These are phyloP conservation scores for Camellia japonica DNA, from an alignment of 148 eudicot genomes.

Conservation along the genomic window DNA sequence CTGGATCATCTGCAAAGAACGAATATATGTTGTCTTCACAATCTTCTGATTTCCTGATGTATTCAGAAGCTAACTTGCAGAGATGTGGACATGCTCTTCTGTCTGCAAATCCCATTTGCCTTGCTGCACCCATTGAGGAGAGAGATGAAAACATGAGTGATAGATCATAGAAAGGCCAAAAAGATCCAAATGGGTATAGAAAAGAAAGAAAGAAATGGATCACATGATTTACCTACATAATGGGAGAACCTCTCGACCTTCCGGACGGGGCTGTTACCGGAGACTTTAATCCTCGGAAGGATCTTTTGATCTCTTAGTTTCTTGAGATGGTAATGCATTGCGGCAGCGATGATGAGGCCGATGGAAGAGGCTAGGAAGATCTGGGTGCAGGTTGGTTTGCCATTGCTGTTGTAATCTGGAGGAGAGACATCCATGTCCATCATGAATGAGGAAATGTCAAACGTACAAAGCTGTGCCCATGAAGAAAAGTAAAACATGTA, in stretches of 20 bases:
- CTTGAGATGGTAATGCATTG: conserved; percentile 44
- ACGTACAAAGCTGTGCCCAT: background rate
- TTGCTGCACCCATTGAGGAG: conserved; percentile 47
- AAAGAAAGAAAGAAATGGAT: conserved; percentile 4
- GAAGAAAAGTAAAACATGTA: background rate
- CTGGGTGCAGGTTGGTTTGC: conserved; percentile 39
- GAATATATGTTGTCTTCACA: conserved; percentile 77
- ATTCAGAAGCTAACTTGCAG: conserved; percentile 85
- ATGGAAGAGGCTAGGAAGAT: conserved; percentile 59
- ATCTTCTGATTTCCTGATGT: conserved; percentile 74
- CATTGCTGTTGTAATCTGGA: conserved; percentile 24
- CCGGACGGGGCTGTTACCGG: conserved; percentile 51
- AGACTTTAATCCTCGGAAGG: conserved; percentile 51
- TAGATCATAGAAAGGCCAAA: no score
- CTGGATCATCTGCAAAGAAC: conserved; percentile 61
- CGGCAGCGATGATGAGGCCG: conserved; percentile 61
- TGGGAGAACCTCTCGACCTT: conserved; percentile 76
- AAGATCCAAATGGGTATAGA: background rate
- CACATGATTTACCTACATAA: conserved; percentile 76
- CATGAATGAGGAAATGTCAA: background rate
- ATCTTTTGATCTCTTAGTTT: conserved; percentile 46
- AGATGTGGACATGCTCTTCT: conserved; percentile 70
- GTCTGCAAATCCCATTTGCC: conserved; percentile 84
- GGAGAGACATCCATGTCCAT: background rate
- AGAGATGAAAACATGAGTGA: background rate